These are phyloP conservation scores for Crotalaria pallida DNA, from an alignment of 306 rosid species.

Conservation along the genomic window DNA sequence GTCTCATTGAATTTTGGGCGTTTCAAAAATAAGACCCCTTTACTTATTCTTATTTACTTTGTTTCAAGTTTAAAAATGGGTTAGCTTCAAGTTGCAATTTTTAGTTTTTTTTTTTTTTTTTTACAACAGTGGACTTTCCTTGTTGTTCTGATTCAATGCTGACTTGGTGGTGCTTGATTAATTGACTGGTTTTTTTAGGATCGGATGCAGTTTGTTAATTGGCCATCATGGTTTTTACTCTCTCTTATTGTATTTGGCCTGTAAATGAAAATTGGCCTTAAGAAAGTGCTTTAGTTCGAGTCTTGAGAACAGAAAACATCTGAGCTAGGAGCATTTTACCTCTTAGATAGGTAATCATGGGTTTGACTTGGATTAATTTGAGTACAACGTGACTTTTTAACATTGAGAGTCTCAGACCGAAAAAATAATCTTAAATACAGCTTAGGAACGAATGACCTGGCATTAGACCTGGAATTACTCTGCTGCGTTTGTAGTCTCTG, in stretches of 20 bases:
- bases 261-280: no score
- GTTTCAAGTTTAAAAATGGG: background rate
- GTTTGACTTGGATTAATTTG: no score
- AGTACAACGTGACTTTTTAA: no score
- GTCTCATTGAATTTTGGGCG: conserved; percentile 3
- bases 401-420: no score
- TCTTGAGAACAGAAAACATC: no score
- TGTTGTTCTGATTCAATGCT: conserved; percentile 1
- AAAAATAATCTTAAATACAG: no score
- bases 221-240: background rate
- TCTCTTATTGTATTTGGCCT: background rate
- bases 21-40: background rate
- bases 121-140: background rate
- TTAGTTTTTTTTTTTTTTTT: no score
- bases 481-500: background rate
- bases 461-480: background rate
- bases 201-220: background rate
- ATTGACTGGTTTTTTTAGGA: conserved; percentile 10
- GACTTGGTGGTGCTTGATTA: conserved; percentile 20
- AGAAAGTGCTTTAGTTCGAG: no score
- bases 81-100: background rate
- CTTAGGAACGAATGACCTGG: background rate
- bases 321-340: no score
- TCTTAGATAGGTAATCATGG: no score
- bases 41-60: background rate